Conservation (phyloP, 352 stramenopile genomes). For the Phytopythium sindhum region DNA sequence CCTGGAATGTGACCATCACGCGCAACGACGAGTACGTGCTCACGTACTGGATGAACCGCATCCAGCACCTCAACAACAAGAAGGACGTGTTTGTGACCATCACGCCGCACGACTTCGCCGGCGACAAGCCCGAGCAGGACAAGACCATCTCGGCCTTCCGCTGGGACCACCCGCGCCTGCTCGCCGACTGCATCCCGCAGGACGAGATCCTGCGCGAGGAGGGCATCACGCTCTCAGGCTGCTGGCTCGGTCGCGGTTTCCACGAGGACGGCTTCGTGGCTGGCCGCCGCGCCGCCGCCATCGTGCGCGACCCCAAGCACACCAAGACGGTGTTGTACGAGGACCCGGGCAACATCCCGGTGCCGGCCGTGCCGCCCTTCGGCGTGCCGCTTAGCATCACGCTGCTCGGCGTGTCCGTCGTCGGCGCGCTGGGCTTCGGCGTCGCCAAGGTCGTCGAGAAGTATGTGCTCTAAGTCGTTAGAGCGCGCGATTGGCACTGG, state of each 20-base stretch:
- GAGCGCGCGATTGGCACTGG: not conserved
- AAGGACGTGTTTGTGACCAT: slow-evolving; percentile 88
- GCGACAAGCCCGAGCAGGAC: slow-evolving; percentile 44
- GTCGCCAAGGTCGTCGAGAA: slow-evolving; percentile 57
- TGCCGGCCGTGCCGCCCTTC: slow-evolving; percentile 70
- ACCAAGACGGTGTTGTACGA: slow-evolving; percentile 72
- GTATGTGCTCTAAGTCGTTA: slow-evolving; percentile 11
- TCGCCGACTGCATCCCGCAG: slow-evolving; percentile 83
- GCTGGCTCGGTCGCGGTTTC: slow-evolving; percentile 81
- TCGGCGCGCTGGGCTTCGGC: slow-evolving; percentile 63
- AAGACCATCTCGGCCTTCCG: slow-evolving; percentile 71
- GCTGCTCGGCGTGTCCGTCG: slow-evolving; percentile 41
- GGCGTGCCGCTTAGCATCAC: slow-evolving; percentile 67
- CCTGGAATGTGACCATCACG: slow-evolving; percentile 86
- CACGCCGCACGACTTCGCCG: slow-evolving; percentile 70
- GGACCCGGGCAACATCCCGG: slow-evolving; percentile 76
- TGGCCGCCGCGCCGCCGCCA: slow-evolving; percentile 71
- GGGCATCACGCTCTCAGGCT: slow-evolving; percentile 76
- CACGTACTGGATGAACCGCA: slow-evolving; percentile 90
- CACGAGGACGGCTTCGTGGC: slow-evolving; percentile 86
- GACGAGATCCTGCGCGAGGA: slow-evolving; percentile 85
- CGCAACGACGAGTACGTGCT: slow-evolving; percentile 82
- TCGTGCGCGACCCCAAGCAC: slow-evolving; percentile 76
- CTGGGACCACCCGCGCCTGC: slow-evolving; percentile 81
- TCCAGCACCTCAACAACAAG: slow-evolving; percentile 83